A percentile compares a stretch with the other conserved stretches of the same genome.
These are phyloP conservation scores for Pichia sp. DNA, from an alignment of 1,139 yeast species.

Conservation along the genomic window DNA sequence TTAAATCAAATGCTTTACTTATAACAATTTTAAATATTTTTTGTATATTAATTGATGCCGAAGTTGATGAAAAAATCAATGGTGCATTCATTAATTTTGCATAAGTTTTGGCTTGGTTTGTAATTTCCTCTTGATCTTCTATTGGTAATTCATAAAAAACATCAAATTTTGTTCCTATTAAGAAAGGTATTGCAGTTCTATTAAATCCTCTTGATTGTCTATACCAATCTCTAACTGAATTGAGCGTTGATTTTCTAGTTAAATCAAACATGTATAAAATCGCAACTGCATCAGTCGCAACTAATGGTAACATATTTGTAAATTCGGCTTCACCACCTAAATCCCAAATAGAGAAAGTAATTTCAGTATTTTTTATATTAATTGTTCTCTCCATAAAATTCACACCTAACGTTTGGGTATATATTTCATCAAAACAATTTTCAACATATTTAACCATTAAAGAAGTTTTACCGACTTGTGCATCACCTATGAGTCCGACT, in stretches of 20 bases:
- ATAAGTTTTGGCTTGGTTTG: constrained; percentile 78
- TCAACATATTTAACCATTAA: constrained; percentile 96
- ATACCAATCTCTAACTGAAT: constrained; percentile 91
- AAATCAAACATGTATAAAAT: constrained; percentile 88
- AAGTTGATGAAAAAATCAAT: constrained; percentile 83
- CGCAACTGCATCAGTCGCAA: constrained; percentile 91
- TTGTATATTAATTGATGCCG: constrained; percentile 89
- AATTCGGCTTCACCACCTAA: constrained; percentile 95
- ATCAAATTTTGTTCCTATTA: constrained; percentile 94
- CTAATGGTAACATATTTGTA: constrained; percentile 92
- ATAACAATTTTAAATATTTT: constrained; percentile 88
- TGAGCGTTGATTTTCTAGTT: constrained; percentile 78
- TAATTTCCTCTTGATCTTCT: constrained; percentile 79
- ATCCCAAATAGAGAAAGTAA: constrained; percentile 93
- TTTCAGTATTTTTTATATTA: constrained; percentile 79
- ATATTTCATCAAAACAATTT: constrained; percentile 86
- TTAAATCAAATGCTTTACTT: constrained; percentile 86
- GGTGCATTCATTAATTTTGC: constrained; percentile 92
- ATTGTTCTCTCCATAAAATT: constrained; percentile 92
- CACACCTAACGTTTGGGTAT: constrained; percentile 91
- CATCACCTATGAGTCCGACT: constrained; percentile 93
- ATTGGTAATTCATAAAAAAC: constrained; percentile 72
- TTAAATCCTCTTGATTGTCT: constrained; percentile 89
- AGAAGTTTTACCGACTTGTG: constrained; percentile 97
- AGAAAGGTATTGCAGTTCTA: constrained; percentile 84